Evolutionary conservation across 2,329 filamentous ascomycete species (phyloP).

Genomic region (Cordyceps tenuipes): DNA sequence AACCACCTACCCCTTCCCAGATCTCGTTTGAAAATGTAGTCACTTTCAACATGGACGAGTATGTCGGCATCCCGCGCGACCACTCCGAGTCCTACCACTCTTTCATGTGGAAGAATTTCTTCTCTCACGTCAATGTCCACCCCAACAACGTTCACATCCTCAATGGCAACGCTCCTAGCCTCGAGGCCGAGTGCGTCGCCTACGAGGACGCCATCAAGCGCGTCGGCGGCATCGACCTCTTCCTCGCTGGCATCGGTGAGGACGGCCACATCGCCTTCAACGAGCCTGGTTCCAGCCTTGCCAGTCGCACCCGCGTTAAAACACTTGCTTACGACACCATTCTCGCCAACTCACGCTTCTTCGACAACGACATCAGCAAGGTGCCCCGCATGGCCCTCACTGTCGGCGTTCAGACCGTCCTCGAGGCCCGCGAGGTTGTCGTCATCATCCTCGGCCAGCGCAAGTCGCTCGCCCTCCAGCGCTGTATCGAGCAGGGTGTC

Average conservation of each 20-base stretch:
- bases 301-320: constrained; percentile 74
- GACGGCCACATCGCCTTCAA: constrained; percentile 90
- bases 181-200: constrained; percentile 66
- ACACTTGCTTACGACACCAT: constrained; percentile 83
- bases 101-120: constrained; percentile 92
- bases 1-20: constrained; percentile 25
- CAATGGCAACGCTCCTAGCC: constrained; percentile 68
- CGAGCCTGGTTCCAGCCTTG: constrained; percentile 72
- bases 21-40: constrained; percentile 84
- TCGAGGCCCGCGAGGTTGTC: constrained; percentile 74
- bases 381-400: constrained; percentile 79
- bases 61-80: constrained; percentile 73
- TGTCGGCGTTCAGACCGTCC: constrained; percentile 74
- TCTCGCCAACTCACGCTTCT: constrained; percentile 77
- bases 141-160: constrained; percentile 79
- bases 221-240: constrained; percentile 74
- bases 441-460: constrained; percentile 75
- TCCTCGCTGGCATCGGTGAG: constrained; percentile 75
- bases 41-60: constrained; percentile 94
- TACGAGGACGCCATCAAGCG: constrained; percentile 72
- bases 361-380: constrained; percentile 61
- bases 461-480: constrained; percentile 72
- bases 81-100: constrained; percentile 83
- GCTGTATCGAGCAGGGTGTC: constrained; percentile 71
- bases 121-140: constrained; percentile 73